These are phyloP conservation scores for Gossypium aridum DNA, from an alignment of 441 rosid genomes.

Conservation along the genomic window DNA sequence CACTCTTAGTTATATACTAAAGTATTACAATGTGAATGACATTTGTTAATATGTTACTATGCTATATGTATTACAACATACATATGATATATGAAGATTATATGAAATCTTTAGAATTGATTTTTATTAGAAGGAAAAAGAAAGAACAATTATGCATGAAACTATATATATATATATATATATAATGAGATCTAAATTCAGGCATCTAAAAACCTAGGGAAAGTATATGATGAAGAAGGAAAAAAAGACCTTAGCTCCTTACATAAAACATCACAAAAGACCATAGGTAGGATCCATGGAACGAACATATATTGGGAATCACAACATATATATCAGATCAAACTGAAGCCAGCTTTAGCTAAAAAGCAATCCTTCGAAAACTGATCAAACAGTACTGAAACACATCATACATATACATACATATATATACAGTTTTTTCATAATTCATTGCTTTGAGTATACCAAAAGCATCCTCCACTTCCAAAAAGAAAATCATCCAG, in stretches of 20 bases:
- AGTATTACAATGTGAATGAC: too few relatives aligned
- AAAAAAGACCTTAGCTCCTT: neutral
- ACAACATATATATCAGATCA: neutral
- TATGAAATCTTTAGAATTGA: neutral
- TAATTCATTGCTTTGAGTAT: slow-evolving; percentile 23
- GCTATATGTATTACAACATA: neutral
- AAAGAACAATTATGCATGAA: neutral
- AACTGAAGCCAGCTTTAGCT: slow-evolving; percentile 5
- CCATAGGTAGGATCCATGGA: neutral
- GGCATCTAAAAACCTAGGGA: neutral
- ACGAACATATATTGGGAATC: neutral
- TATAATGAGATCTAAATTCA: slow-evolving; percentile 6
- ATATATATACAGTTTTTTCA: neutral
- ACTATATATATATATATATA: neutral
- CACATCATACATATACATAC: neutral
- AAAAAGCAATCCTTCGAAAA: neutral
- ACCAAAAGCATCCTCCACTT: slow-evolving; percentile 26
- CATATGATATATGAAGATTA: neutral
- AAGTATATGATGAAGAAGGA: neutral
- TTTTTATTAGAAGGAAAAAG: neutral
- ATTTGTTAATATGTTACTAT: too few relatives aligned
- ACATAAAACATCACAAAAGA: neutral
- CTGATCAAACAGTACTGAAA: neutral
- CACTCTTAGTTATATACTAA: neutral
- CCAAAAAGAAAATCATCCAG: neutral